A percentile compares a stretch with the other conserved stretches of the same genome.
These are phyloP conservation scores for Debaryomyces prosopidis DNA, from an alignment of 805 yeast genomes.

Conservation along the genomic window DNA sequence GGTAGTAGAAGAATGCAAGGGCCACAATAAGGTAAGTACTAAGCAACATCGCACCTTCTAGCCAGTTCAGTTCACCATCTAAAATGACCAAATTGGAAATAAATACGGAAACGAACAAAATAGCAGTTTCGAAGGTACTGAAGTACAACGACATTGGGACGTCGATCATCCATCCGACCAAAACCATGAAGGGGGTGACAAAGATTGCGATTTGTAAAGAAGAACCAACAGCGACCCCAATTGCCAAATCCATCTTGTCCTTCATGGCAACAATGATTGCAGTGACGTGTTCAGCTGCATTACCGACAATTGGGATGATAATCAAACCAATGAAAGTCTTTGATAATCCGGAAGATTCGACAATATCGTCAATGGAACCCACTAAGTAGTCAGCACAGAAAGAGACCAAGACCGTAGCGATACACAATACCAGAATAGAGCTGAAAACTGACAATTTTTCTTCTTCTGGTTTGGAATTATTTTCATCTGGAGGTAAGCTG, in stretches of 20 bases:
- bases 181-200: slow-evolving; percentile 92
- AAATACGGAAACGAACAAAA: slow-evolving; percentile 85
- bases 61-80: slow-evolving; percentile 96
- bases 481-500: slow-evolving; percentile 21
- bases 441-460: slow-evolving; percentile 52
- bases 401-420: slow-evolving; percentile 78
- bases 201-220: slow-evolving; percentile 93
- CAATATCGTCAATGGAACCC: slow-evolving; percentile 89
- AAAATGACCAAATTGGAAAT: slow-evolving; percentile 82
- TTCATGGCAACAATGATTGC: slow-evolving; percentile 93
- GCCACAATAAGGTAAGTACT: slow-evolving; percentile 87
- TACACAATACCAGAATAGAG: slow-evolving; percentile 55
- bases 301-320: slow-evolving; percentile 94
- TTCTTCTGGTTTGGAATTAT: slow-evolving; percentile 17
- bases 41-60: slow-evolving; percentile 91
- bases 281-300: slow-evolving; percentile 98
- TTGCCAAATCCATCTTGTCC: slow-evolving; percentile 95
- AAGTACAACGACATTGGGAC: slow-evolving; percentile 92
- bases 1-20: slow-evolving; percentile 86
- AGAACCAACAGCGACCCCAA: slow-evolving; percentile 96
- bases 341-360: slow-evolving; percentile 78
- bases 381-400: slow-evolving; percentile 92
- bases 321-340: slow-evolving; percentile 95
- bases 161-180: slow-evolving; percentile 88
- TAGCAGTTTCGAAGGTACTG: slow-evolving; percentile 91